A percentile compares a stretch with the other conserved stretches of the same genome.
phyloP scores from a whole-genome alignment of 2,329 filamentous ascomycete genomes.

The Furcasterigmium furcatum region DNA sequence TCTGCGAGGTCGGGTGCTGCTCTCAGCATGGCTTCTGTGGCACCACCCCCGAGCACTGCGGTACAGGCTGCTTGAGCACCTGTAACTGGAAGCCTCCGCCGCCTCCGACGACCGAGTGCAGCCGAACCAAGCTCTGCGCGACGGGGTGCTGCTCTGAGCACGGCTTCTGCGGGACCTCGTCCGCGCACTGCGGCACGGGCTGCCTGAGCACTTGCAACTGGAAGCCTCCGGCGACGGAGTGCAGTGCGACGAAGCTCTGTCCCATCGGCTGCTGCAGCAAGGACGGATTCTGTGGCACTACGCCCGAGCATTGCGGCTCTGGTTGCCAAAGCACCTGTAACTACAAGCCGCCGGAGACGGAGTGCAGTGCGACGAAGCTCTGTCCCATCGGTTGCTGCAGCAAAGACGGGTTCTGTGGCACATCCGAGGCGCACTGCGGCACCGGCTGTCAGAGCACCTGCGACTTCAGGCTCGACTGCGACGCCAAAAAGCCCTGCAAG shows the following conservation, averaged over 20 bases:
- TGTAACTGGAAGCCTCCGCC: background rate
- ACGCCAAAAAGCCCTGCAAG: conserved; percentile 24
- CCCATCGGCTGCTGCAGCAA: background rate
- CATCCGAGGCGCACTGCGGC: conserved; percentile 9
- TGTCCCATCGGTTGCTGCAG: conserved; percentile 13
- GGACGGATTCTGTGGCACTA: background rate
- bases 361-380: conserved; percentile 1
- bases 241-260: background rate
- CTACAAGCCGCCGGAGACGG: background rate
- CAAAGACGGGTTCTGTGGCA: conserved; percentile 15
- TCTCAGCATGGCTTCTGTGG: background rate
- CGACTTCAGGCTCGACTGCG: conserved; percentile 16
- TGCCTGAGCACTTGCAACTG: background rate
- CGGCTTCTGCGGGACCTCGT: background rate
- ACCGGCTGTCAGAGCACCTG: conserved; percentile 18
- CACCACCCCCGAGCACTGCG: background rate
- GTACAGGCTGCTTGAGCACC: background rate
- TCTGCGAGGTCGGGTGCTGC: background rate
- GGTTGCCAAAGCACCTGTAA: background rate
- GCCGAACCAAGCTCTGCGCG: background rate
- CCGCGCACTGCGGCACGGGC: background rate
- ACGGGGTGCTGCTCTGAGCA: background rate
- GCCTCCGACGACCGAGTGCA: no score
- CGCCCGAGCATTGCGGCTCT: background rate
- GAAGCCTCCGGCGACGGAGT: background rate